Evolutionary conservation across 805 yeast species (phyloP), one percentile per base, ranked within the genome.

Genomic region (Candida caryicola): DNA sequence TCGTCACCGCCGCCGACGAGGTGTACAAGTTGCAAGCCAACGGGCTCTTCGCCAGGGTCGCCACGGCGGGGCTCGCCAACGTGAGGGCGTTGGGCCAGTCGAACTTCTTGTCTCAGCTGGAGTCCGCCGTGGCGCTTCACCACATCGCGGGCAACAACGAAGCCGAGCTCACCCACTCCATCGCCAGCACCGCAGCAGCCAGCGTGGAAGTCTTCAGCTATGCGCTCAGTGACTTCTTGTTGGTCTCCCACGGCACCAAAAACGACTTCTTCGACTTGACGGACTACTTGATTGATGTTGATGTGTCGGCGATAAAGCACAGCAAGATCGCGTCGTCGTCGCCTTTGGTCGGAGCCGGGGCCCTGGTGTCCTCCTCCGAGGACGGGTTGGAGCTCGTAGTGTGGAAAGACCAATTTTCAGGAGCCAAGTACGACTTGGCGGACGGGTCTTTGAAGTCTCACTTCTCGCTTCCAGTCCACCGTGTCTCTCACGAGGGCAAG

Each of bases 211-310:
- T 38, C 30, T 25, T 27, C 18, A 32, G 31, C 8, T 36, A 30
- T 17, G 42, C 37, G 3, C 40, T 46, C 23, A 38, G 45, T 25
- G 44, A 42, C 14, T 42, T 37, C 33, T 36, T 44, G 31, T 19
- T 43, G 13, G 34, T 46, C 9, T 17, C 40, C 7, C 32, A 28
- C n/a, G 28, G 17, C 5, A 28, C 23, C 21, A 5, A 29, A 3
- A 17, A 17, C 23, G 35, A 36, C 8, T 39, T 52, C 8, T 49
- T 33, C 18, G 59, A 55, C 37, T 45, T 55, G 33, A 55, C 59
- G 7, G 60, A 55, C 45, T 53, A 43, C 23, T 45, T 52, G 27
- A 33, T 38, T 10, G 34, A 48, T 29, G 43, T 41, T 21, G 50
- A 49, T 28, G 13, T 49, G 4, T 23, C 36, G 12, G 47, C 50